A percentile compares a stretch with the other conserved stretches of the same genome.
phyloP scores from a whole-genome alignment of 345 rosid species.

The Psidium guajava region DNA sequence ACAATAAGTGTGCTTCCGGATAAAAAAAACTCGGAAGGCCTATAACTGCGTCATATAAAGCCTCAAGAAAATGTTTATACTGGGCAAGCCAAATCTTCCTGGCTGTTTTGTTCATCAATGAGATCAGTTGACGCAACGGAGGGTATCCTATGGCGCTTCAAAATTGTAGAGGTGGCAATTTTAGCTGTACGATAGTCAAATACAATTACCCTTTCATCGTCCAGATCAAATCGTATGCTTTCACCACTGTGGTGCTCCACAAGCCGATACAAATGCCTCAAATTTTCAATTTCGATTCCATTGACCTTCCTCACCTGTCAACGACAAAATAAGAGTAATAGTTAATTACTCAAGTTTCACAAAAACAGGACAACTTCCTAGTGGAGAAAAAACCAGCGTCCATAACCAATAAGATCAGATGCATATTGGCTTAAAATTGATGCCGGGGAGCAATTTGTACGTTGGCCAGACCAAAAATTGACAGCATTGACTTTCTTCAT shows the following conservation, averaged over 20 bases:
- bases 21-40: background rate
- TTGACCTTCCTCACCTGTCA: conserved; percentile 76
- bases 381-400: background rate
- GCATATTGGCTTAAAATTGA: background rate
- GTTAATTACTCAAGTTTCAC: background rate
- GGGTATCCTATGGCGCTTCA: conserved; percentile 72
- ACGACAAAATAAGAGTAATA: conserved; percentile 2
- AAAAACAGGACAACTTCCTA: background rate
- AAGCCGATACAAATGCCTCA: conserved; percentile 60
- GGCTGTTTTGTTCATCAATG: conserved; percentile 10
- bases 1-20: background rate
- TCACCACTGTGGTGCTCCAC: conserved; percentile 47
- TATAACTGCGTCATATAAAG: background rate
- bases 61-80: background rate
- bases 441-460: background rate
- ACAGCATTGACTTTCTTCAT: background rate
- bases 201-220: conserved; percentile 64
- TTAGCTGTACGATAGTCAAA: conserved; percentile 44
- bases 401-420: background rate
- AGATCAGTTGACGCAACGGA: conserved; percentile 53
- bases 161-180: conserved; percentile 52
- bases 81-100: background rate
- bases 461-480: background rate
- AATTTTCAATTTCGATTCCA: conserved; percentile 53
- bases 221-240: conserved; percentile 67